phyloP scores from a whole-genome alignment of 2,329 filamentous ascomycete genomes.

The Tothia fuscella region DNA sequence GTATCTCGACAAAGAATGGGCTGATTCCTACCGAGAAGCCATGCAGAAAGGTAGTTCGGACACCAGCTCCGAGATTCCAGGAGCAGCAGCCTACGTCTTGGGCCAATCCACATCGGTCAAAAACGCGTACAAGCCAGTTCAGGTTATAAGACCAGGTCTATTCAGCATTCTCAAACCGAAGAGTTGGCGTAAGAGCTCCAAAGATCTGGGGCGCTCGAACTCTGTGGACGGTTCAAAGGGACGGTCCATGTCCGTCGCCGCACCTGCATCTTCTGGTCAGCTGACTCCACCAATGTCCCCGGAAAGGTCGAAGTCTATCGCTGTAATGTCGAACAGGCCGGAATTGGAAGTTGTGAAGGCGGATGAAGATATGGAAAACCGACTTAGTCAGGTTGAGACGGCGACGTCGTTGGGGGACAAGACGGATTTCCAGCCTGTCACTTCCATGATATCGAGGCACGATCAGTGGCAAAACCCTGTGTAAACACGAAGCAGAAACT shows the following conservation, averaged over 20 bases:
- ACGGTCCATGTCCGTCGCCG: constrained; percentile 2
- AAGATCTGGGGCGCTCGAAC: not conserved
- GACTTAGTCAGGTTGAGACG: constrained; percentile 1
- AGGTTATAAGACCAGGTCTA: not conserved
- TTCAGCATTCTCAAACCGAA: constrained; percentile 6
- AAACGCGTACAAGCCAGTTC: not conserved
- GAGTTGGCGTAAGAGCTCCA: constrained; percentile 5
- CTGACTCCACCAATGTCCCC: constrained; percentile 6
- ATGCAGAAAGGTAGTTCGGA: not conserved
- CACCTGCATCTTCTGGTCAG: not conserved
- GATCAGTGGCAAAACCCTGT: constrained; percentile 8
- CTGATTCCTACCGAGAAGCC: constrained; percentile 10
- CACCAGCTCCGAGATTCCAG: constrained; percentile 4
- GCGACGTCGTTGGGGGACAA: not conserved
- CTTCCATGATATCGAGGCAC: constrained; percentile 9
- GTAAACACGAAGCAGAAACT: no score
- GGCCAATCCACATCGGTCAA: not conserved
- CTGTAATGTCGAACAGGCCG: not conserved
- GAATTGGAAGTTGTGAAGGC: not conserved
- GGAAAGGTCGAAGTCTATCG: constrained; percentile 8
- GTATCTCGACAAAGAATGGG: constrained; percentile 24
- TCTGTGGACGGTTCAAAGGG: constrained; percentile 1
- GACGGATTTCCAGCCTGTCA: constrained; percentile 2
- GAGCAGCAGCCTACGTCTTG: constrained; percentile 1
- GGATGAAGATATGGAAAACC: constrained; percentile 2